Evolutionary conservation across 805 yeast genomes (phyloP).

Genomic region (Yamadazyma sp.): DNA sequence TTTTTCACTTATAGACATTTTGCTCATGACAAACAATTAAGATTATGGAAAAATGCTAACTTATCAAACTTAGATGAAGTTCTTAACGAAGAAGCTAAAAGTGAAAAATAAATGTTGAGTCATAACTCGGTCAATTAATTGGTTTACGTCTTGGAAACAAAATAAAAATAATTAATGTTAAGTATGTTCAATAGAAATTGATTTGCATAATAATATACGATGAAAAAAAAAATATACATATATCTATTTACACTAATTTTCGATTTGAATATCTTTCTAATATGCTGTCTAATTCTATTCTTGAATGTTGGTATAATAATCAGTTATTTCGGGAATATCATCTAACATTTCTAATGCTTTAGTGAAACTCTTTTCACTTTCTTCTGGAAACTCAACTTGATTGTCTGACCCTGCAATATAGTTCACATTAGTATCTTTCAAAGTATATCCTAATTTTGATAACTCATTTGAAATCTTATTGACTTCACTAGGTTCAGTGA

Average conservation of each 20-base stretch:
- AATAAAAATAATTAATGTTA: background rate
- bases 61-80: conserved; percentile 42
- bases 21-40: conserved; percentile 42
- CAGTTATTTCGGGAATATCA: conserved; percentile 81
- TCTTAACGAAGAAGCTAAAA: conserved; percentile 34
- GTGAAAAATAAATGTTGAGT: conserved; percentile 2
- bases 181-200: background rate
- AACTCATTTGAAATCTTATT: conserved; percentile 58
- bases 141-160: too few relatives aligned
- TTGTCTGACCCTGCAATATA: conserved; percentile 64
- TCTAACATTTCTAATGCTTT: conserved; percentile 63
- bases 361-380: conserved; percentile 46
- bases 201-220: background rate
- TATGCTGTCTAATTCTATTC: background rate
- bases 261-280: background rate
- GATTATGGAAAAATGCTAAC: conserved; percentile 46
- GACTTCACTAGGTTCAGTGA: conserved; percentile 64
- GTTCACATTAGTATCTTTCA: conserved; percentile 70
- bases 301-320: conserved; percentile 63
- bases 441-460: conserved; percentile 49
- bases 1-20: conserved; percentile 48
- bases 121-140: background rate
- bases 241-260: conserved; percentile 1
- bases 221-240: background rate
- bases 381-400: conserved; percentile 53